phyloP scores from a whole-genome alignment of 371 early-diverging fungal species.

The Mortierella sp. region DNA sequence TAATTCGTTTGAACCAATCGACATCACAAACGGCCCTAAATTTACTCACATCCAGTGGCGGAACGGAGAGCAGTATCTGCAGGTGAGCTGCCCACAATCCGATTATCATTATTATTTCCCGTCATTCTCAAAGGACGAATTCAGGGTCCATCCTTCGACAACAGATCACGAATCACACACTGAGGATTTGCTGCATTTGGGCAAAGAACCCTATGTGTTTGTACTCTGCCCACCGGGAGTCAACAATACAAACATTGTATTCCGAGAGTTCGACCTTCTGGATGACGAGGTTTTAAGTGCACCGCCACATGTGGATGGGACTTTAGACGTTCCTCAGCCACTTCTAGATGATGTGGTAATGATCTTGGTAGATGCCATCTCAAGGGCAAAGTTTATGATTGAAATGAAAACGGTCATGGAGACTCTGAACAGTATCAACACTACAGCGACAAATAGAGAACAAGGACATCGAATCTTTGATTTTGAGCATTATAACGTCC shows the following conservation, averaged over 20 bases:
- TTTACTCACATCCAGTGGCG: constrained; percentile 37
- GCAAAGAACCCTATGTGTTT: constrained; percentile 44
- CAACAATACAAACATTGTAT: constrained; percentile 47
- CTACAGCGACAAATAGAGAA: constrained; percentile 6
- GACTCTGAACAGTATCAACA: constrained; percentile 21
- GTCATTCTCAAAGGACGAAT: constrained; percentile 34
- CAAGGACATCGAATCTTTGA: constrained; percentile 42
- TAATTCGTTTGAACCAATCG: constrained; percentile 33
- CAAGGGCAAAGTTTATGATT: constrained; percentile 44
- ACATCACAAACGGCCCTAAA: constrained; percentile 41
- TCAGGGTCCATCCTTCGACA: constrained; percentile 23
- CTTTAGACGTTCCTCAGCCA: constrained; percentile 33
- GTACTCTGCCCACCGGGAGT: constrained; percentile 48
- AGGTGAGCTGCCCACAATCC: constrained; percentile 28
- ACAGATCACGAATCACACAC: not conserved
- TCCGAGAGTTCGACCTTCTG: constrained; percentile 39
- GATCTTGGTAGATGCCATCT: constrained; percentile 52
- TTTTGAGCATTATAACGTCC: constrained; percentile 51
- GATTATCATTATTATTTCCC: constrained; percentile 38
- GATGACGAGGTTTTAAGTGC: not conserved
- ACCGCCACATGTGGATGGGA: constrained; percentile 26
- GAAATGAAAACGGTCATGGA: constrained; percentile 41
- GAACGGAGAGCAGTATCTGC: constrained; percentile 38
- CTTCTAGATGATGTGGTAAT: constrained; percentile 56
- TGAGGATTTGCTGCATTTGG: constrained; percentile 29